phyloP scores from a whole-genome alignment of 2,329 filamentous ascomycete species.

The Apiospora pterosperma region DNA sequence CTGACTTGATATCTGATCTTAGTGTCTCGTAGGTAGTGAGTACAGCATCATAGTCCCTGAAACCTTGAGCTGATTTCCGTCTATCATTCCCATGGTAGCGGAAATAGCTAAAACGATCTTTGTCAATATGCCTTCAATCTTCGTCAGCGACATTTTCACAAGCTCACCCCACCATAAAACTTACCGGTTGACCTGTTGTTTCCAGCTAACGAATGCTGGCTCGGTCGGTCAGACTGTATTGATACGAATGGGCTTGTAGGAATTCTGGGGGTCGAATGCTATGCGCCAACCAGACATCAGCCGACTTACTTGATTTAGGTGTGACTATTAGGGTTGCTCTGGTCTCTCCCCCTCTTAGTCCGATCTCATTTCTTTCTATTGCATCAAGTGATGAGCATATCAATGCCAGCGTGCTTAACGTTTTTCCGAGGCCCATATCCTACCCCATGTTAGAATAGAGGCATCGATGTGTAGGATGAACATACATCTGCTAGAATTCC shows the following conservation, averaged over 20 bases:
- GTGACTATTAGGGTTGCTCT: not conserved
- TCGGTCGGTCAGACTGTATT: not conserved
- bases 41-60: conserved; percentile 20
- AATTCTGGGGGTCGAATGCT: too few relatives aligned
- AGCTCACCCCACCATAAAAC: not conserved
- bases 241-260: not conserved
- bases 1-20: conserved; percentile 18
- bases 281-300: not conserved
- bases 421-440: conserved; percentile 6
- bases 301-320: not conserved
- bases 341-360: not conserved
- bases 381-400: conserved; percentile 1
- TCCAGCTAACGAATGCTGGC: conserved; percentile 21
- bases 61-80: conserved; percentile 10
- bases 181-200: conserved; percentile 23
- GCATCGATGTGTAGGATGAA: too few relatives aligned
- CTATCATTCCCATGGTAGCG: conserved; percentile 17
- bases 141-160: not conserved
- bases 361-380: too few relatives aligned
- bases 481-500: conserved; percentile 5
- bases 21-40: conserved; percentile 30
- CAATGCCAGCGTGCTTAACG: not conserved
- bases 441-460: not conserved
- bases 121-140: not conserved
- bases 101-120: not conserved